phyloP scores from a whole-genome alignment of 148 eudicot species.

The Camellia japonica region DNA sequence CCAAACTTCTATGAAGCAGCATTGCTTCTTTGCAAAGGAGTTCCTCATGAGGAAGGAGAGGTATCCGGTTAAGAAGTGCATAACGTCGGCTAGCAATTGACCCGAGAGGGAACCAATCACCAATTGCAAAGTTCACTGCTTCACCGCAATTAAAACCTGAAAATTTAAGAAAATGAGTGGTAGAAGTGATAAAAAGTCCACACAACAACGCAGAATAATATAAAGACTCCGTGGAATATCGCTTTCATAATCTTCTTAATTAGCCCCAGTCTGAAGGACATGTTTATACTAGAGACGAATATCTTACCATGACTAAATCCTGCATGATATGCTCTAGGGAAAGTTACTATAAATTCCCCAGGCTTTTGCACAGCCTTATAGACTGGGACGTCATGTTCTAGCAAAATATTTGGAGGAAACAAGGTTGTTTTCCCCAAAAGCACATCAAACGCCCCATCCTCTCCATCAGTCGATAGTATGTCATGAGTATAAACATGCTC shows the following conservation, averaged over 20 bases:
- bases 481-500: constrained; percentile 76
- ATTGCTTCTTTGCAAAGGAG: constrained; percentile 98
- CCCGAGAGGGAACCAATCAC: constrained; percentile 95
- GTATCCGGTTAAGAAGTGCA: constrained; percentile 82
- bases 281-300: not conserved
- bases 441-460: constrained; percentile 95
- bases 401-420: constrained; percentile 87
- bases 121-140: constrained; percentile 94
- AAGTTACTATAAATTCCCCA: constrained; percentile 86
- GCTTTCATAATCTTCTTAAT: no score
- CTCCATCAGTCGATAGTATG: constrained; percentile 74
- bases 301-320: constrained; percentile 98
- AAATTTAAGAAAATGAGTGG: constrained; percentile 9
- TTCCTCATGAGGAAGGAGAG: constrained; percentile 93
- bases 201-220: not conserved
- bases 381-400: constrained; percentile 79
- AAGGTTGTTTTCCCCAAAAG: constrained; percentile 90
- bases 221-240: not conserved
- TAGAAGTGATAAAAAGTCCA: not conserved
- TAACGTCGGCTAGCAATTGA: constrained; percentile 90
- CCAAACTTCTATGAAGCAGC: constrained; percentile 47
- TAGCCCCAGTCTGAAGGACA: not conserved
- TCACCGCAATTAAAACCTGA: constrained; percentile 98
- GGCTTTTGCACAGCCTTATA: constrained; percentile 97
- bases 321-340: constrained; percentile 97